phyloP scores from a whole-genome alignment of 306 rosid genomes.

The Elaeagnus macrophylla region DNA sequence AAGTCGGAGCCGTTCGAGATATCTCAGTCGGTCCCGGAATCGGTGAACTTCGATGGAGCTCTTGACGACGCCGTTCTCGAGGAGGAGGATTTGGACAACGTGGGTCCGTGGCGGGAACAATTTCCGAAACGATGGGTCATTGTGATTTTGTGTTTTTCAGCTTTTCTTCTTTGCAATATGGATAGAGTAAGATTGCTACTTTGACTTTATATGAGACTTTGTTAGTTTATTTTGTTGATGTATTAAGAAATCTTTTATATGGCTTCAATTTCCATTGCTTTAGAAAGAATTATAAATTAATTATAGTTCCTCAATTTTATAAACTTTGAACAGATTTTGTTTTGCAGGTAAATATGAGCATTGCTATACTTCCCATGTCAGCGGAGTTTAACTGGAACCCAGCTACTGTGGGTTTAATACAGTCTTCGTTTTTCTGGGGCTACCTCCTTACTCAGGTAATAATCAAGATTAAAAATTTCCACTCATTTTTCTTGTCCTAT shows the following conservation, averaged over 20 bases:
- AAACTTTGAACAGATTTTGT: constrained; percentile 14
- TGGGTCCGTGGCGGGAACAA: constrained; percentile 56
- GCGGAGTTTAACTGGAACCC: constrained; percentile 89
- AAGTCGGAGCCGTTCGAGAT: constrained; percentile 48
- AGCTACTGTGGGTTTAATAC: constrained; percentile 79
- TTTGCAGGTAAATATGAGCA: constrained; percentile 94
- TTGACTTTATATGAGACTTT: background rate
- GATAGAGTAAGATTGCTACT: constrained; percentile 52
- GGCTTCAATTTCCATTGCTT: no score
- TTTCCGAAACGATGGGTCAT: constrained; percentile 93
- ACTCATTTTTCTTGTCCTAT: background rate
- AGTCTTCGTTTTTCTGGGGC: constrained; percentile 99
- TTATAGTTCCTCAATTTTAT: constrained; percentile 5
- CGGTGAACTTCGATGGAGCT: constrained; percentile 31
- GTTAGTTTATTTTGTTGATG: no score
- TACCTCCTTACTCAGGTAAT: constrained; percentile 92
- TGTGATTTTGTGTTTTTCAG: constrained; percentile 77
- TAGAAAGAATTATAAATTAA: no score
- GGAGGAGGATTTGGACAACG: constrained; percentile 31
- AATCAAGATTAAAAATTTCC: background rate
- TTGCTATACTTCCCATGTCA: constrained; percentile 99
- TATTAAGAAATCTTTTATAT: no score
- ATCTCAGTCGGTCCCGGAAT: constrained; percentile 24
- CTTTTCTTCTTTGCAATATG: constrained; percentile 96
- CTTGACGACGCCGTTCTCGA: constrained; percentile 8